Evolutionary conservation across 768 basidiomycete species (phyloP).

Genomic region (Tremella fuciformis): DNA sequence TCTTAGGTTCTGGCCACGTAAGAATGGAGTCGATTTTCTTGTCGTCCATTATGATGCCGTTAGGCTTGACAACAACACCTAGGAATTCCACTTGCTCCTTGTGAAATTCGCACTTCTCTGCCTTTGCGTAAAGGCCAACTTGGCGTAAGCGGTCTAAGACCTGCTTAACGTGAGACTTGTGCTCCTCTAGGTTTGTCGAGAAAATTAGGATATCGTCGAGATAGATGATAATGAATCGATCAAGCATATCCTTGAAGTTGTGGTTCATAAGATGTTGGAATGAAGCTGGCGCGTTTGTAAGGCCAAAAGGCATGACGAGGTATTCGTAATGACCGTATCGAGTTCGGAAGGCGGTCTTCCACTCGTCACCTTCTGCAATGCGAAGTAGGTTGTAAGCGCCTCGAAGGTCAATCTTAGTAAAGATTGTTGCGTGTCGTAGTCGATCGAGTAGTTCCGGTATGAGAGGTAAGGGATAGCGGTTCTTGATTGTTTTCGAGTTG

Average conservation of each 20-base stretch:
- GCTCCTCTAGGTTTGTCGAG: constrained; percentile 18
- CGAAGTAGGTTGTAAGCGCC: constrained; percentile 55
- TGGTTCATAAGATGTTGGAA: constrained; percentile 39
- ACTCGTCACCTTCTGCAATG: constrained; percentile 55
- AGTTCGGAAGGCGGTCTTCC: constrained; percentile 55
- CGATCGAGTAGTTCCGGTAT: constrained; percentile 28
- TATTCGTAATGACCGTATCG: constrained; percentile 33
- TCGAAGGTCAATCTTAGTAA: constrained; percentile 51
- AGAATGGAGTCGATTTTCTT: constrained; percentile 54
- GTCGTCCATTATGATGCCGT: constrained; percentile 50
- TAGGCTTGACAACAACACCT: constrained; percentile 18
- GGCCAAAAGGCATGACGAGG: constrained; percentile 36
- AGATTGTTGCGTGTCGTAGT: constrained; percentile 21
- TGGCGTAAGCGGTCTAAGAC: constrained; percentile 25
- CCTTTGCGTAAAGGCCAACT: constrained; percentile 17
- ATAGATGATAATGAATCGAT: constrained; percentile 18
- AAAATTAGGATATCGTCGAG: constrained; percentile 39
- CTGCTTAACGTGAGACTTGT: constrained; percentile 16
- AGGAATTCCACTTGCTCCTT: constrained; percentile 22
- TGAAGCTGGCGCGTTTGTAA: constrained; percentile 31
- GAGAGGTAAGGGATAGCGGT: constrained; percentile 34
- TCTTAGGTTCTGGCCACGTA: constrained; percentile 53
- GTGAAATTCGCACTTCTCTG: constrained; percentile 32
- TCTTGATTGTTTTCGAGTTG: constrained; percentile 28
- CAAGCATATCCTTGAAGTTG: constrained; percentile 24